Percentiles rank a stretch among this genome's conserved stretches.
These are phyloP conservation scores for Neofusicoccum cordaticola DNA, from an alignment of 2,329 filamentous ascomycete species.

Conservation along the genomic window DNA sequence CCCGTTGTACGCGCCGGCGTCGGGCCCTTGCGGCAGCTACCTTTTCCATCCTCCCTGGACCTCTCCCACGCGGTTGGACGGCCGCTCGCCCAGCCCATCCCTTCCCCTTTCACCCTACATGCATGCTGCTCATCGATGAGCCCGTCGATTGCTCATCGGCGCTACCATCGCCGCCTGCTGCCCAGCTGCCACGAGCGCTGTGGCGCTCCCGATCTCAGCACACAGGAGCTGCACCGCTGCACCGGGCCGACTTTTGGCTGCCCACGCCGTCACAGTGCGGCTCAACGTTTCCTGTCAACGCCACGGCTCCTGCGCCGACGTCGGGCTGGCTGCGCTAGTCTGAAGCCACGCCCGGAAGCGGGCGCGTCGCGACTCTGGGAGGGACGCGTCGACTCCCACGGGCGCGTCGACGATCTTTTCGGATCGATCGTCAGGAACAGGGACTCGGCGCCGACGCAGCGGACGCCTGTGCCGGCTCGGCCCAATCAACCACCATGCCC, in stretches of 20 bases:
- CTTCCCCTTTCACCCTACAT: not conserved
- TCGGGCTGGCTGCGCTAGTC: not conserved
- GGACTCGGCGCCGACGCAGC: not conserved
- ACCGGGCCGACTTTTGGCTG: too few species aligned
- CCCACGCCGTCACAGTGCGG: not conserved
- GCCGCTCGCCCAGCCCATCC: not conserved
- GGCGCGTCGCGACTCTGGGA: not conserved
- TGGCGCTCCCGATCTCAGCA: too few species aligned
- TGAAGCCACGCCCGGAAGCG: not conserved
- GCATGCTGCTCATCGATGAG: not conserved
- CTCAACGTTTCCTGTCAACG: not conserved
- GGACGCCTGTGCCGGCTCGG: not conserved
- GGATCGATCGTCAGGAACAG: conserved; percentile 7
- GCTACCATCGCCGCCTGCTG: not conserved
- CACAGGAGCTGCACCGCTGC: not conserved
- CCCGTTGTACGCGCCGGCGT: not conserved
- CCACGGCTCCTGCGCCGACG: not conserved
- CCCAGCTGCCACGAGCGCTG: too few species aligned
- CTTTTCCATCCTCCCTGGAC: not conserved
- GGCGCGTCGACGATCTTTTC: not conserved
- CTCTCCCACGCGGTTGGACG: not conserved
- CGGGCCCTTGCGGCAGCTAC: not conserved
- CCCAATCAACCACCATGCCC: too few species aligned
- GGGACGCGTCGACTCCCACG: not conserved
- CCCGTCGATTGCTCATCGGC: not conserved